phyloP scores from a whole-genome alignment of 2,329 filamentous ascomycete genomes.

The Fusarium xylarioides region DNA sequence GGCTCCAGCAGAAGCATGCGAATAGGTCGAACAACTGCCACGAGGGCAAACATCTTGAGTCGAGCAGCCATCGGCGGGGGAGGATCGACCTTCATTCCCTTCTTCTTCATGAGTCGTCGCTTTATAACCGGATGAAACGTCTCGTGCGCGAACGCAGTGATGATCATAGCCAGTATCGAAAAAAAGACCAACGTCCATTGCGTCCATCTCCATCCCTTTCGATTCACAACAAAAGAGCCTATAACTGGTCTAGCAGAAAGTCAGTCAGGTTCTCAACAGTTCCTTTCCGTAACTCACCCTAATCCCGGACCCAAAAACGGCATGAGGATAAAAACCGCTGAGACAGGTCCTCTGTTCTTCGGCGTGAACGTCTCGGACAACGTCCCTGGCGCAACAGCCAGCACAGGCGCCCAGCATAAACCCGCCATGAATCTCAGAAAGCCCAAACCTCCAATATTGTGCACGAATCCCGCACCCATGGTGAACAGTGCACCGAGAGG shows the following conservation, averaged over 20 bases:
- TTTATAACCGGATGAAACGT: conserved; percentile 65
- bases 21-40: conserved; percentile 60
- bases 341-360: conserved; percentile 53
- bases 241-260: conserved; percentile 52
- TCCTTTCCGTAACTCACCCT: conserved; percentile 49
- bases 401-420: conserved; percentile 58
- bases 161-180: conserved; percentile 47
- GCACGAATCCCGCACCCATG: conserved; percentile 62
- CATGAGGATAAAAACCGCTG: conserved; percentile 58
- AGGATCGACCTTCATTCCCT: conserved; percentile 43
- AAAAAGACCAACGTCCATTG: conserved; percentile 62
- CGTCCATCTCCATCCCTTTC: conserved; percentile 63
- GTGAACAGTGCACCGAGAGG: conserved; percentile 64
- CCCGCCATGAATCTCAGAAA: conserved; percentile 67
- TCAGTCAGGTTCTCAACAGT: not conserved
- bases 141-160: conserved; percentile 58
- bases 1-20: conserved; percentile 70
- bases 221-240: conserved; percentile 57
- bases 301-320: conserved; percentile 63
- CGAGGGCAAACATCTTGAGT: conserved; percentile 49
- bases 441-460: conserved; percentile 60
- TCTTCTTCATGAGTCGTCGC: conserved; percentile 49
- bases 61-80: conserved; percentile 37
- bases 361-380: conserved; percentile 59
- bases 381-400: conserved; percentile 60